A percentile compares a stretch with the other conserved stretches of the same genome.
These are phyloP conservation scores for Vicia sativa DNA, from an alignment of 306 rosid species.

Conservation along the genomic window DNA sequence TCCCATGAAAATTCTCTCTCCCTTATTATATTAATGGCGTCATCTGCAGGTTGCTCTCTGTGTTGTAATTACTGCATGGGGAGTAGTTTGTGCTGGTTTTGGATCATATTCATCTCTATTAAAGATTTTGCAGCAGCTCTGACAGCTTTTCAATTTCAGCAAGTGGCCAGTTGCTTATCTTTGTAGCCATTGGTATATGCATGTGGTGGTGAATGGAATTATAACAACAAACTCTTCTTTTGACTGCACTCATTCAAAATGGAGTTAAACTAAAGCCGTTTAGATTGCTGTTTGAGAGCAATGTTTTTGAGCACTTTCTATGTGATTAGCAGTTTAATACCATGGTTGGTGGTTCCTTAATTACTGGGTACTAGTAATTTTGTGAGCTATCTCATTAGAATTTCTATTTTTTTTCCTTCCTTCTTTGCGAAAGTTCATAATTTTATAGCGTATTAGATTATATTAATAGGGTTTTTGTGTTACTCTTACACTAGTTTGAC, in stretches of 20 bases:
- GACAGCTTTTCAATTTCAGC: conserved; percentile 13
- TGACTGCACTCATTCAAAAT: conserved; percentile 4
- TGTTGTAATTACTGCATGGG: conserved; percentile 45
- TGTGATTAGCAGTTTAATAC: background rate
- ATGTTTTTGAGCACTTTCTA: background rate
- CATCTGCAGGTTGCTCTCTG: conserved; percentile 54
- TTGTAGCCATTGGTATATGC: background rate
- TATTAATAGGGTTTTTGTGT: too few species aligned
- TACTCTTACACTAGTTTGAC: too few species aligned
- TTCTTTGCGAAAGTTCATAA: background rate
- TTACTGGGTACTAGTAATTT: background rate
- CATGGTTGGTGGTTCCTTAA: background rate
- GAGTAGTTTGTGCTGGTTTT: conserved; percentile 49
- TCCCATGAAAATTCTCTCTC: background rate
- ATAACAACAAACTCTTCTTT: background rate
- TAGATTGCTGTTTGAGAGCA: conserved; percentile 15
- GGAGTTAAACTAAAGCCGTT: background rate
- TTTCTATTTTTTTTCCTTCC: background rate
- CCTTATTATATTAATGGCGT: background rate
- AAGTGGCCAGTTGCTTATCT: background rate
- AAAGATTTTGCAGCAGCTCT: conserved; percentile 42
- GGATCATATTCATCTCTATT: conserved; percentile 70
- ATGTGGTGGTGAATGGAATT: background rate
- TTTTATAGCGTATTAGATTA: too few species aligned
- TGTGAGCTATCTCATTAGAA: background rate